Percentiles rank a stretch among this genome's conserved stretches.
phyloP scores from a whole-genome alignment of 2,329 filamentous ascomycete species.

The Rutstroemia sp. region DNA sequence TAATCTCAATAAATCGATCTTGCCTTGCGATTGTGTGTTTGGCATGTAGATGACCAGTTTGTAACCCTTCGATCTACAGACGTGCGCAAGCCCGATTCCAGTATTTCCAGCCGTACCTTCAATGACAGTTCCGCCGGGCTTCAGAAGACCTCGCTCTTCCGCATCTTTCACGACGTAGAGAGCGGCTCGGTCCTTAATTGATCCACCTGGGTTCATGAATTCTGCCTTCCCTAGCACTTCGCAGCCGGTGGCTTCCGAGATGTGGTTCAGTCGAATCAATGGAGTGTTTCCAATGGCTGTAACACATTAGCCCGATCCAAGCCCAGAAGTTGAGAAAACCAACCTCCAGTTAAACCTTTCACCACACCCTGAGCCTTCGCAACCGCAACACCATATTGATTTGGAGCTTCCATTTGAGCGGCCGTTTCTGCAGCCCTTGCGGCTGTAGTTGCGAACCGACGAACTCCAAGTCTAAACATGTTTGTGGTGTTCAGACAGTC shows the following conservation, averaged over 20 bases:
- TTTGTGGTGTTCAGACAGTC: not conserved
- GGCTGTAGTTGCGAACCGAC: constrained; percentile 49
- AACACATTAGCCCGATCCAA: constrained; percentile 12
- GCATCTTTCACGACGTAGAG: constrained; percentile 91
- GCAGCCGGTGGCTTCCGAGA: constrained; percentile 88
- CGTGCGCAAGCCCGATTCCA: constrained; percentile 93
- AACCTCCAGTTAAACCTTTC: constrained; percentile 62
- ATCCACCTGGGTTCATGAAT: constrained; percentile 97
- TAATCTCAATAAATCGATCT: constrained; percentile 85
- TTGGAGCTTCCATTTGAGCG: constrained; percentile 39
- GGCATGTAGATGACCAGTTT: constrained; percentile 99
- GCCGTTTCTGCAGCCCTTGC: constrained; percentile 39
- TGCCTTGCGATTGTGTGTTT: constrained; percentile 95
- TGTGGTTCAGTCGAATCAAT: constrained; percentile 78
- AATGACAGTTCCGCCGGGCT: constrained; percentile 85
- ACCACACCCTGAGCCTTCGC: constrained; percentile 60
- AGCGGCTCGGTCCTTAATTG: constrained; percentile 92
- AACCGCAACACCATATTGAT: constrained; percentile 52
- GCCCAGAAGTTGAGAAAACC: constrained; percentile 6
- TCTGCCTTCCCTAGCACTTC: constrained; percentile 94
- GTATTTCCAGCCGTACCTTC: constrained; percentile 98
- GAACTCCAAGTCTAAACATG: constrained; percentile 50
- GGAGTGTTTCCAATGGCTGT: constrained; percentile 95
- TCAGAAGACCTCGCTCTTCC: constrained; percentile 76
- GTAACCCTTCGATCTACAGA: constrained; percentile 88